Evolutionary conservation across 345 rosid genomes (phyloP), one percentile per base, ranked within the genome.

Genomic region (Odontarrhena argentea): DNA sequence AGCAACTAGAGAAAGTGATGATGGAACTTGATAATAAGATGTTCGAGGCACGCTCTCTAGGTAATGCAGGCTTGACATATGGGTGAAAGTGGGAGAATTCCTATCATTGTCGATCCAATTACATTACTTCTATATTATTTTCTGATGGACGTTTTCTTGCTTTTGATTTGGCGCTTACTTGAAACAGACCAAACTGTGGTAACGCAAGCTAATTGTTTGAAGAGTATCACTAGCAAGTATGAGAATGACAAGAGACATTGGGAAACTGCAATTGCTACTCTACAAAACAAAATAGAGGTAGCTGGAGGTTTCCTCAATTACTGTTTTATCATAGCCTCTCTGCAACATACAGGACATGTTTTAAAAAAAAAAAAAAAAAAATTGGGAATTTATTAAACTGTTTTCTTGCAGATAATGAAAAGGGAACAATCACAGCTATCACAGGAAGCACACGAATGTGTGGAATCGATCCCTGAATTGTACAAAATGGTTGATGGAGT

Each of bases 1-100:
- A 86, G 77, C 84, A 81, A 76, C 83, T 94, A 80, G 90, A 84
- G 84, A 86, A 83, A 77, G 89, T 86, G 66, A 79, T 80, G 71
- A 90, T 93, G 94, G 98, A 90, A 55, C 97, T 93, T 12, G 96
- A 92, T 78, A 86, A 75, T 75, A 87, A 83, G 79, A 84, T 79
- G 75, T 90, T 61, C 25, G 80, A 81, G 77, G 73, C 86, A 47
- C 80, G 85, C 68, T 80, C 86, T 47, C 77, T 93, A 79, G 98
- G 98, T 93, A 85, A 78, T 40, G 47, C 48, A 50, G 9, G 37
- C 43, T 48, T 51, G 12, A 9, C 73, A 15, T 57, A 68, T 42
- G 66, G 13, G 24, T 56, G 44, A 51, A 59, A 49, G 37, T 40
- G 36, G 51, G 24, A 64, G 26, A 7, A 1, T 52, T 52, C n/a